phyloP scores from a whole-genome alignment of 176 grass and related monocot genomes.

The Zoysia japonica region DNA sequence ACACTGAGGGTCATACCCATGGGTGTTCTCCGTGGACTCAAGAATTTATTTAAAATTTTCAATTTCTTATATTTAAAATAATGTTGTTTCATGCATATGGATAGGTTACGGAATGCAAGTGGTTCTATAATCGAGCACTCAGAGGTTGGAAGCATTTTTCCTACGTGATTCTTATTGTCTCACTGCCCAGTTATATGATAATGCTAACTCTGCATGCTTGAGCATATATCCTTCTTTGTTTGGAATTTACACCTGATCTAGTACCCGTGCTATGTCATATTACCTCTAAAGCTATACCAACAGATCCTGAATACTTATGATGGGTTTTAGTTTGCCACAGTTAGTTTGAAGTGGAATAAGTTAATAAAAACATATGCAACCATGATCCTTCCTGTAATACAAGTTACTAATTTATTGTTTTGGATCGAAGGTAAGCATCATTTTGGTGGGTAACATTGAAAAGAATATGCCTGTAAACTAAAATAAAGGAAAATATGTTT shows the following conservation, averaged over 20 bases:
- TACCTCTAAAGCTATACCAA: neutral
- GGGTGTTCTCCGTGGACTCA: too few species aligned
- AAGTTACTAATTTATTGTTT: neutral
- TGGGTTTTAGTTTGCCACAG: neutral
- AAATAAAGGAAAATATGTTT: constrained; percentile 2
- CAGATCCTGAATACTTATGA: neutral
- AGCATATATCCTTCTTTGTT: neutral
- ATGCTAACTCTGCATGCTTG: neutral
- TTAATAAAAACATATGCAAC: neutral
- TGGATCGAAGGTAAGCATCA: neutral
- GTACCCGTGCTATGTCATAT: neutral
- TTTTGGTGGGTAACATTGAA: neutral
- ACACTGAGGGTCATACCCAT: neutral
- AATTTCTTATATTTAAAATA: neutral
- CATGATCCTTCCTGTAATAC: neutral
- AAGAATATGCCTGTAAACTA: neutral
- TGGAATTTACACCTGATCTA: neutral
- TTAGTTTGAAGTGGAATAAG: neutral
- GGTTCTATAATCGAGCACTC: constrained; percentile 67
- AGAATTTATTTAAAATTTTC: too few species aligned
- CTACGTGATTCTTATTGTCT: neutral
- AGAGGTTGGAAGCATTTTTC: constrained; percentile 52
- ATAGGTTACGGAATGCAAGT: constrained; percentile 65
- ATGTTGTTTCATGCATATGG: constrained; percentile 30
- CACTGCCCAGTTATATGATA: neutral